phyloP scores from a whole-genome alignment of 2,329 filamentous ascomycete species.

The Talaromyces funiculosus region DNA sequence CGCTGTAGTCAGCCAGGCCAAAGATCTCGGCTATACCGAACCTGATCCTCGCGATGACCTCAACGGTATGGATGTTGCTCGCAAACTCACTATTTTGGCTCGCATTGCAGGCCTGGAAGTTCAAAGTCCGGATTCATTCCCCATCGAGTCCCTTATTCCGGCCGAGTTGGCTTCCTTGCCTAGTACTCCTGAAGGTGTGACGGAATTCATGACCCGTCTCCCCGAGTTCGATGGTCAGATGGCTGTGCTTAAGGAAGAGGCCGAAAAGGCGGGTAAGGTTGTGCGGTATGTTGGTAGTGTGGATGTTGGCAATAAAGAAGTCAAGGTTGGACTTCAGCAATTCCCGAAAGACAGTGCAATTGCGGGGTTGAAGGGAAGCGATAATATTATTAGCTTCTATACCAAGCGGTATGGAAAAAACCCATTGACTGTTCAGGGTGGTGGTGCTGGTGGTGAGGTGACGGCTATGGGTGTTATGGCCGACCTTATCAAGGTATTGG shows the following conservation, averaged over 20 bases:
- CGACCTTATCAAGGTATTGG: constrained; percentile 83
- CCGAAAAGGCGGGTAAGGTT: constrained; percentile 82
- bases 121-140: constrained; percentile 79
- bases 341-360: constrained; percentile 86
- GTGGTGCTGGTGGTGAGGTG: constrained; percentile 87
- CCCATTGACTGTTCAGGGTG: constrained; percentile 89
- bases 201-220: constrained; percentile 78
- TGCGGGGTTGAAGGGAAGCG: constrained; percentile 89
- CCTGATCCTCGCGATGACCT: constrained; percentile 81
- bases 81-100: constrained; percentile 92
- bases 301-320: constrained; percentile 70
- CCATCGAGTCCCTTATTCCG: constrained; percentile 89
- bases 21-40: constrained; percentile 87
- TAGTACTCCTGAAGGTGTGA: constrained; percentile 53
- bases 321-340: constrained; percentile 89
- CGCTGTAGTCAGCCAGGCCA: constrained; percentile 84
- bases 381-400: constrained; percentile 99
- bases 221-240: constrained; percentile 82
- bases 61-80: constrained; percentile 84
- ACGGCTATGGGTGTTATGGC: constrained; percentile 97
- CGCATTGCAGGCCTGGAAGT: constrained; percentile 76
- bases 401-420: constrained; percentile 89
- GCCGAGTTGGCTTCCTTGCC: constrained; percentile 71
- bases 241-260: constrained; percentile 79
- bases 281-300: constrained; percentile 92